Base-by-base conservation (phyloP, 192 early-diverging fungal species). In the Entomortierella chlamydospora region DNA sequence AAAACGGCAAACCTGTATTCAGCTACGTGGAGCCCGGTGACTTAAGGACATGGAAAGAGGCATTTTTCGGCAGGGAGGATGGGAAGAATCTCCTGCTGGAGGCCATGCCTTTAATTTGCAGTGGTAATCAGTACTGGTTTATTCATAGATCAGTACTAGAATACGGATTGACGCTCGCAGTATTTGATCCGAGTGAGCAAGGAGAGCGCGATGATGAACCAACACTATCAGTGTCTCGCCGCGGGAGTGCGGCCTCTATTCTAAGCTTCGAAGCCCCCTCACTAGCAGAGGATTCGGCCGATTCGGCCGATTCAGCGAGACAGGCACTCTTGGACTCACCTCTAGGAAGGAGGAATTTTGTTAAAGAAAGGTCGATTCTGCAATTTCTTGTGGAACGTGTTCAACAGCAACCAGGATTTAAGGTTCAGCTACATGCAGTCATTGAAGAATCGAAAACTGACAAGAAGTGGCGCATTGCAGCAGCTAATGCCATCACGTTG, bases 401-500 rank as follows among this genome's bases (percentile, higher is more conserved):
- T 0, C 17, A 57, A 20, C 42, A 41, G n/a, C 53, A 57, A 34
- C 65, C 65, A 11, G 25, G 41, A 29, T 47, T 68, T 54, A 68
- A 68, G 41, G 17, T 45, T 9, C 53, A 68, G 31, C 42, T 68
- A 12, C n/a, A 56, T 7, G 39, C 6, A 20, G 30, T 29, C 2
- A 45, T 68, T 31, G 65, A 68, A 25, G 15, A 15, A 3, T 57
- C 54, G 17, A 68, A 68, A 37, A 17, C 22, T 11, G 41, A 68
- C 55, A 68, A 68, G 41, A 29, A 33, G 22, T 43, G 39, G 54
- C 53, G 65, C 28, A 57, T 22, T 43, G 65, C 65, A 57, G 65
- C 65, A 20, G 65, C 65, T 15, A 68, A 68, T 25, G 65, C 65
- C 23, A 68, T 68, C 55, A 68, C 65, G 42, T 34, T 68, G 15